These are phyloP conservation scores for Ogataea populi-albae DNA, from an alignment of 805 yeast genomes.

Conservation along the genomic window DNA sequence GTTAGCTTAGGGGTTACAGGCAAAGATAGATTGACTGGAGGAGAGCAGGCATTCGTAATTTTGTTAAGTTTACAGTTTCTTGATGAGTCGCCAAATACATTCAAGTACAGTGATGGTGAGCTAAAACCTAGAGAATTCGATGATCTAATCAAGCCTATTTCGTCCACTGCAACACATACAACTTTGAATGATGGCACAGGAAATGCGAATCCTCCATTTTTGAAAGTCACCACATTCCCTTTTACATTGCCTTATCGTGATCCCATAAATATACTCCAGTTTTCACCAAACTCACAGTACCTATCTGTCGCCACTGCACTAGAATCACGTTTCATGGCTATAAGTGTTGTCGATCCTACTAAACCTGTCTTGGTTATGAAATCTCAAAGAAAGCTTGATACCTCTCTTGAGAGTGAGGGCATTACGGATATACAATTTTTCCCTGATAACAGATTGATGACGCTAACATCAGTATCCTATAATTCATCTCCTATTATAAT, in stretches of 20 bases:
- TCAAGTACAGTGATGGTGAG: slow-evolving; percentile 1
- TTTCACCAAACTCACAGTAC: slow-evolving; percentile 69
- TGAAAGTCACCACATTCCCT: slow-evolving; percentile 28
- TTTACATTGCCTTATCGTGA: slow-evolving; percentile 83
- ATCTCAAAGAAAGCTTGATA: slow-evolving; percentile 59
- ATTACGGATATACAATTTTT: slow-evolving; percentile 77
- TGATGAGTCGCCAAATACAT: slow-evolving; percentile 7
- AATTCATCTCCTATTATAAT: slow-evolving; percentile 65
- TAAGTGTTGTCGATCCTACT: slow-evolving; percentile 59
- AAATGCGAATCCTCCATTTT: background rate
- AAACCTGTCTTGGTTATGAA: slow-evolving; percentile 70
- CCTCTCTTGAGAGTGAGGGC: slow-evolving; percentile 79
- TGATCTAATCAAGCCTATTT: slow-evolving; percentile 14
- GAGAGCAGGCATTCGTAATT: slow-evolving; percentile 74
- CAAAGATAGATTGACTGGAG: slow-evolving; percentile 60
- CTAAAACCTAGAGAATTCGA: slow-evolving; percentile 13
- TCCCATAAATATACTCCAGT: slow-evolving; percentile 70
- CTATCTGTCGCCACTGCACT: slow-evolving; percentile 72
- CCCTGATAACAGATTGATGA: slow-evolving; percentile 58
- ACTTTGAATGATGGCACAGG: background rate
- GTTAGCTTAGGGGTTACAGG: slow-evolving; percentile 85
- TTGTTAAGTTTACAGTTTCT: slow-evolving; percentile 37
- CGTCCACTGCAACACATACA: slow-evolving; percentile 13
- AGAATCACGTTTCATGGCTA: slow-evolving; percentile 76
- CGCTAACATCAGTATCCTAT: slow-evolving; percentile 55